phyloP scores from a whole-genome alignment of 768 basidiomycete species.

The Gyrodon lividus region DNA sequence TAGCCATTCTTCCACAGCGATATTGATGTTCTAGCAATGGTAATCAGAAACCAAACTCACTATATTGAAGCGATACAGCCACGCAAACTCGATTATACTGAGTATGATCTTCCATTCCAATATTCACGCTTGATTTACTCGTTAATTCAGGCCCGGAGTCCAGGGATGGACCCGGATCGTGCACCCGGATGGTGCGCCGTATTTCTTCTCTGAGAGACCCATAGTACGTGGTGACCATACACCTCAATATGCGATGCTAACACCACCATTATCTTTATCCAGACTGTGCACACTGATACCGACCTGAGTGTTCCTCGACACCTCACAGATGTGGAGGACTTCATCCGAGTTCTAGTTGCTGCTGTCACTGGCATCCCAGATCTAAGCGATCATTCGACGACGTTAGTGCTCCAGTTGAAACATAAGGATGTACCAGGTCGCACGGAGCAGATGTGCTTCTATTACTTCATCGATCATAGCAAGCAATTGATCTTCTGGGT shows the following conservation, averaged over 20 bases:
- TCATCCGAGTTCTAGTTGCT: not conserved
- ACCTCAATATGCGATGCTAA: not conserved
- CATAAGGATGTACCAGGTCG: not conserved
- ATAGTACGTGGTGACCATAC: conserved; percentile 33
- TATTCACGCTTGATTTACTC: not conserved
- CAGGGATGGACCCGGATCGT: conserved; percentile 41
- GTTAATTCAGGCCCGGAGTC: not conserved
- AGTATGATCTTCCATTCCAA: not conserved
- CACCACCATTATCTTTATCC: not conserved
- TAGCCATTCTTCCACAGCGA: not conserved
- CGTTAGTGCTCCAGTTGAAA: not conserved
- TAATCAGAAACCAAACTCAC: not conserved
- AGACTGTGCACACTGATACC: conserved; percentile 43
- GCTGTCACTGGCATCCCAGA: not conserved
- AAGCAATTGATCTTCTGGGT: conserved; percentile 47
- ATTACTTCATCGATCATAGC: conserved; percentile 47
- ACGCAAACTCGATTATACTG: not conserved
- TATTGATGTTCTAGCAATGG: not conserved
- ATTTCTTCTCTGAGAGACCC: conserved; percentile 40
- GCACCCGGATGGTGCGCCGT: conserved; percentile 57
- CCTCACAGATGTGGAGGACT: not conserved
- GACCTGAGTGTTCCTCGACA: not conserved
- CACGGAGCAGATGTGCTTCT: conserved; percentile 17
- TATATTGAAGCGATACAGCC: not conserved
- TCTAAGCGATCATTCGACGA: no score